Evolutionary conservation across 1,284 basidiomycete species (phyloP).

Genomic region (Leccinum pseudoinsigne): DNA sequence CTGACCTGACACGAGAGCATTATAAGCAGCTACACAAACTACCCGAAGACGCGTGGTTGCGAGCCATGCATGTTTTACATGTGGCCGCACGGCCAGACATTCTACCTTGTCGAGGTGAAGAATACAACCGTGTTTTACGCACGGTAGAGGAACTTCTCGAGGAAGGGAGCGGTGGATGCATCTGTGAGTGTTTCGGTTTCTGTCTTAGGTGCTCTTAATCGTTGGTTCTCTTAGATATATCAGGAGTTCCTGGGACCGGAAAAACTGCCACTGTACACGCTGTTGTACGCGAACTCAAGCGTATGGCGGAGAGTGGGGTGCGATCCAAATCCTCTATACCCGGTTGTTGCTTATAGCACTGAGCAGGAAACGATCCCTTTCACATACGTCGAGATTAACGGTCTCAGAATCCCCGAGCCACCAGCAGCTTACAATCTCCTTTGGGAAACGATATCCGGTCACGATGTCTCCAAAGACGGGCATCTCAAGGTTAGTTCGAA

Average conservation of each 20-base stretch:
- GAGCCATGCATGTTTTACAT: slow-evolving; percentile 88
- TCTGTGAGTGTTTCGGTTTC: slow-evolving; percentile 64
- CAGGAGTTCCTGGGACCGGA: slow-evolving; percentile 96
- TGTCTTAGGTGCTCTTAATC: slow-evolving; percentile 1
- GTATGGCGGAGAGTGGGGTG: slow-evolving; percentile 81
- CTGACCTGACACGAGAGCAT: slow-evolving; percentile 36
- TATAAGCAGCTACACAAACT: slow-evolving; percentile 45
- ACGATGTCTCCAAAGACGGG: slow-evolving; percentile 60
- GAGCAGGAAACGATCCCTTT: slow-evolving; percentile 87
- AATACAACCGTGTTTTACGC: slow-evolving; percentile 78
- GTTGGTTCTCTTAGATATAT: slow-evolving; percentile 69
- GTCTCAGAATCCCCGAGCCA: slow-evolving; percentile 89
- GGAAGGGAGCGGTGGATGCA: slow-evolving; percentile 91
- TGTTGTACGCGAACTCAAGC: slow-evolving; percentile 84
- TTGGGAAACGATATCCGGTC: slow-evolving; percentile 86
- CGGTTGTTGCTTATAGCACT: background rate
- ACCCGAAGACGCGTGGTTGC: slow-evolving; percentile 76
- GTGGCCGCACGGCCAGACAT: slow-evolving; percentile 92
- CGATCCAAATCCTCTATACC: slow-evolving; percentile 24
- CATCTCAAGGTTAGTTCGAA: slow-evolving; percentile 67
- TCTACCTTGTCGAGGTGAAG: slow-evolving; percentile 88
- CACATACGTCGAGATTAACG: slow-evolving; percentile 98
- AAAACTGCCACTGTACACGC: slow-evolving; percentile 98
- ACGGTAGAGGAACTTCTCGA: slow-evolving; percentile 87
- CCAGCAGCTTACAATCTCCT: slow-evolving; percentile 85